Evolutionary conservation across 495 filamentous ascomycete species (phyloP), one percentile per base, ranked within the genome.

Genomic region (Xylaria palmicola): DNA sequence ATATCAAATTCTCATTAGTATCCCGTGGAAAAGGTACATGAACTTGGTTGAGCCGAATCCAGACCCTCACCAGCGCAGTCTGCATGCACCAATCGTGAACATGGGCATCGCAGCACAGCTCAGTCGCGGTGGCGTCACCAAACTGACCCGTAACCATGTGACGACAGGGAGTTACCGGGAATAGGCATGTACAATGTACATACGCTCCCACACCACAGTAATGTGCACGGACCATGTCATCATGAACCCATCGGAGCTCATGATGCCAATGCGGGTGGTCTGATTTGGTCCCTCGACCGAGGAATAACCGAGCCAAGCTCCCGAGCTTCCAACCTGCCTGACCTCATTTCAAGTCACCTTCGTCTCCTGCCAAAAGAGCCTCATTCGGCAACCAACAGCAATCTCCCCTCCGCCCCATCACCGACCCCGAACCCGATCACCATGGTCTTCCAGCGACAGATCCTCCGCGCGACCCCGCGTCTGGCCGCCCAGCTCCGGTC

Each of bases 381-480:
- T 66, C 59, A 65, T 64, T 43, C 39, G 36, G 41, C 50, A 61
- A 45, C 17, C 29, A 39, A 60, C 24, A 60, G 60, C 53, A 63
- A 63, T 69, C 65, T 69, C 70, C 62, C 50, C 68, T 66, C 68
- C 44, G 10, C 20, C 37, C 41, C 3, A 17, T 40, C 26, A 62
- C 45, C 36, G 9, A 49, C 17, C 15, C 36, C 29, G 48, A 24
- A 36, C 6, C 19, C 36, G 13, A 27, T 36, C 68, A 81, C 74
- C 13, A 91, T 91, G 88, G 75, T 86, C 67, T 60, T 82, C 64
- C 85, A 85, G 72, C 85, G 86, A 74, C 81, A 80, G 65, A 65
- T 88, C 63, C 68, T 84, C 65, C 86, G 86, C 72, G 70, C 85
- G 47, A 71, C 80, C 57, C 85, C 83, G 78, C 86, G 85, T 71